Percentiles rank a stretch among this genome's conserved stretches.
Evolutionary conservation across 495 filamentous ascomycete genomes (phyloP).

Genomic region (Penicillium longicatenatum): DNA sequence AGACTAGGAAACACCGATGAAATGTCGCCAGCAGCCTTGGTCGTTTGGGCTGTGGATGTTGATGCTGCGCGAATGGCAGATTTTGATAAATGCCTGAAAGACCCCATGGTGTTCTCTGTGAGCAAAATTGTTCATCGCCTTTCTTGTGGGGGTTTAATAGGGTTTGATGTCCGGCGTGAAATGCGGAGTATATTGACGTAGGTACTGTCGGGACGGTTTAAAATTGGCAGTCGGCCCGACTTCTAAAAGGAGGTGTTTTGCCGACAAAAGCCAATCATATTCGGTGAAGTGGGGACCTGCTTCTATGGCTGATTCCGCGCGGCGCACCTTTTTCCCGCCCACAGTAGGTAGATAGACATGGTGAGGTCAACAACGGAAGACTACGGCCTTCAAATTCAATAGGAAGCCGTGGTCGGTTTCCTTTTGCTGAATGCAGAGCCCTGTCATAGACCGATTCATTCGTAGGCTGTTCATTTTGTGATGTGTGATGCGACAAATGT

Average conservation of each 20-base stretch:
- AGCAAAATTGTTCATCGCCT: neutral
- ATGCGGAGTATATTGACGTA: neutral
- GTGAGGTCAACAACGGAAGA: too few relatives aligned
- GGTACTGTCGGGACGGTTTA: neutral
- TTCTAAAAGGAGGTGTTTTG: neutral
- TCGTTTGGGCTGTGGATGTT: constrained; percentile 34
- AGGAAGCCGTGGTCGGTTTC: too few relatives aligned
- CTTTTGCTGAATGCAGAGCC: too few relatives aligned
- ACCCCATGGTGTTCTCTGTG: neutral
- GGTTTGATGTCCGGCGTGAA: neutral
- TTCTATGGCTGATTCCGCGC: neutral
- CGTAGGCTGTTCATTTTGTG: too few relatives aligned
- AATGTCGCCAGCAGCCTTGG: constrained; percentile 69
- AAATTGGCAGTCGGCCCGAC: neutral
- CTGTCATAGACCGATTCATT: too few relatives aligned
- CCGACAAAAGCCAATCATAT: neutral
- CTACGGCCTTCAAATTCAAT: too few relatives aligned
- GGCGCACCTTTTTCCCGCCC: neutral
- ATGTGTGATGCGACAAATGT: too few relatives aligned
- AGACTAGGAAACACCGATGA: constrained; percentile 82
- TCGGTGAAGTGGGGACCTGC: neutral
- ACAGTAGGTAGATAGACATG: too few relatives aligned
- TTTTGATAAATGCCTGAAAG: constrained; percentile 28
- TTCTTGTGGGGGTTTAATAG: neutral
- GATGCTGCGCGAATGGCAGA: constrained; percentile 38